A percentile compares a stretch with the other conserved stretches of the same genome.
Evolutionary conservation across 352 stramenopile genomes (phyloP).

Genomic region (Peronospora tabacina): DNA sequence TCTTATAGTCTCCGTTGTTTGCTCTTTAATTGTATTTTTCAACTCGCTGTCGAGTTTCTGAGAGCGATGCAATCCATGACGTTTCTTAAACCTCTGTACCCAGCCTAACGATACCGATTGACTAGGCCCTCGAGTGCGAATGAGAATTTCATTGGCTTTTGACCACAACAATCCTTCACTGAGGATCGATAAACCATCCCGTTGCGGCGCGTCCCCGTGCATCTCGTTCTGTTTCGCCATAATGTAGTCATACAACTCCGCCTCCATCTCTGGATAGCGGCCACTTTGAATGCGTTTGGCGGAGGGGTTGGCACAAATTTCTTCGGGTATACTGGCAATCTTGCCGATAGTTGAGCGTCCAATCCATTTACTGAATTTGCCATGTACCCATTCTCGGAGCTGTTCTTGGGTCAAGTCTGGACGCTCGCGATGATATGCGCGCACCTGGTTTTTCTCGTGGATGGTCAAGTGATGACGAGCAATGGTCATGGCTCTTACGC

Average conservation of each 20-base stretch:
- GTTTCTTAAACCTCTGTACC: conserved; percentile 35
- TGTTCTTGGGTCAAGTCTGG: conserved; percentile 35
- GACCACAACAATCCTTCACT: conserved; percentile 26
- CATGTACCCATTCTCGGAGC: conserved; percentile 30
- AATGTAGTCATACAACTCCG: conserved; percentile 19
- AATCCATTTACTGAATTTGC: conserved; percentile 30
- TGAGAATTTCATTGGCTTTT: conserved; percentile 36
- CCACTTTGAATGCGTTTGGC: conserved; percentile 31
- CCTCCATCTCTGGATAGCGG: conserved; percentile 34
- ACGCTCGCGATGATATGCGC: conserved; percentile 17
- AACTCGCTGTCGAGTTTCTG: conserved; percentile 3
- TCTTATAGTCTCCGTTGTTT: neutral
- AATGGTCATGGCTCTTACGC: conserved; percentile 22
- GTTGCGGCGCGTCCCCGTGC: neutral
- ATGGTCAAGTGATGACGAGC: conserved; percentile 34
- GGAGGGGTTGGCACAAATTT: conserved; percentile 22
- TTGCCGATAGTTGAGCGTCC: conserved; percentile 36
- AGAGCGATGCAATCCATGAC: conserved; percentile 30
- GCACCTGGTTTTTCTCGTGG: conserved; percentile 34
- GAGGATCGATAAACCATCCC: conserved; percentile 8
- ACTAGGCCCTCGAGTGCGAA: conserved; percentile 6
- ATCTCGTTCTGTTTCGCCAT: conserved; percentile 5
- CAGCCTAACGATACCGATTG: conserved; percentile 28
- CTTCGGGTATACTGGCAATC: conserved; percentile 24
- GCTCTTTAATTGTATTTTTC: conserved; percentile 1